Percentiles rank a stretch among this genome's conserved stretches.
phyloP scores from a whole-genome alignment of 139 green algal genomes.

The Chlorella sorokiniana region DNA sequence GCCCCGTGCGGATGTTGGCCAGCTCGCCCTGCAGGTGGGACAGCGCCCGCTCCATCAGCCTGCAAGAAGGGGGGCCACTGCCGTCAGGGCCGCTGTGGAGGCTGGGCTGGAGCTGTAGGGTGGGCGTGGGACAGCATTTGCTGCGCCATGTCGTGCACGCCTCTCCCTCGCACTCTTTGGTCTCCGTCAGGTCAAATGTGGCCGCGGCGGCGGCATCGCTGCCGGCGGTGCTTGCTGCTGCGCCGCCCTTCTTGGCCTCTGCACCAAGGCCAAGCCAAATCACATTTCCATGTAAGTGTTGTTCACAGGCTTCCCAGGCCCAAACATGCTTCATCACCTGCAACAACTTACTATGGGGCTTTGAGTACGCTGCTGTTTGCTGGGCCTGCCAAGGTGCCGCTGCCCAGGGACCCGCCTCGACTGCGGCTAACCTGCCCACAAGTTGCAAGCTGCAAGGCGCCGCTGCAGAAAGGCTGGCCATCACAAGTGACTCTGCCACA shows the following conservation, averaged over 20 bases:
- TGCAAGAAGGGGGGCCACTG: neutral
- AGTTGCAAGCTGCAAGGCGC: neutral
- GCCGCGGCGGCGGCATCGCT: neutral
- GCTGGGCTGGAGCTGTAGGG: neutral
- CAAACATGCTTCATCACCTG: neutral
- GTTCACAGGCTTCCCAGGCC: too few relatives aligned
- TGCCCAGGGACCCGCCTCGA: neutral
- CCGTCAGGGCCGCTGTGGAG: neutral
- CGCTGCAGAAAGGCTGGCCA: too few relatives aligned
- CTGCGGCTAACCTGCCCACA: neutral
- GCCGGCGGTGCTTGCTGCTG: neutral
- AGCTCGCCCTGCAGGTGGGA: slow-evolving; percentile 67
- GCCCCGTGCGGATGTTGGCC: slow-evolving; percentile 65
- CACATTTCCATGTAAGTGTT: too few relatives aligned
- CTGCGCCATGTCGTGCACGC: neutral
- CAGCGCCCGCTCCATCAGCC: slow-evolving; percentile 59
- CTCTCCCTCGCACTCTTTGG: neutral
- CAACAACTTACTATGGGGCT: neutral
- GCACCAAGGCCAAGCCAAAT: too few relatives aligned
- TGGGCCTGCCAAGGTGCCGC: neutral
- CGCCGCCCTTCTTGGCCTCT: slow-evolving; percentile 25
- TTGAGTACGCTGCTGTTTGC: neutral
- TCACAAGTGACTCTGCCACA: too few relatives aligned
- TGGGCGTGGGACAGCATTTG: neutral
- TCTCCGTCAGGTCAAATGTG: slow-evolving; percentile 11